phyloP scores from a whole-genome alignment of 805 yeast species.

The Starmerella riodocensis region DNA sequence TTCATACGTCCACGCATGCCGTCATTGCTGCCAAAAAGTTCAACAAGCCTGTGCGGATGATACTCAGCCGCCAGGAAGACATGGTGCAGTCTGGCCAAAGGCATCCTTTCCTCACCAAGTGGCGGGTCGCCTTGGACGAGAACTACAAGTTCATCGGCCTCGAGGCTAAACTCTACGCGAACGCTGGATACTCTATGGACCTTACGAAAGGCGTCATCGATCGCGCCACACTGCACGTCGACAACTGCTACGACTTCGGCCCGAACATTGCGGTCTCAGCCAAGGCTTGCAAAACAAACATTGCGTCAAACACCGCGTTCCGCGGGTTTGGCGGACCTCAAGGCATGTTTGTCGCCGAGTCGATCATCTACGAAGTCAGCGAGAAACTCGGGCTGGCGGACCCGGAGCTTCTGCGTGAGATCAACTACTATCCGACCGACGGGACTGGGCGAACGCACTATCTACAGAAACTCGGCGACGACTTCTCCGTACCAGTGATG shows the following conservation, averaged over 20 bases:
- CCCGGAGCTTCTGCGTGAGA: slow-evolving; percentile 30
- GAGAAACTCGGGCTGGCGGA: slow-evolving; percentile 30
- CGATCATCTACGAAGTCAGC: slow-evolving; percentile 31
- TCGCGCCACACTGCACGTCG: slow-evolving; percentile 34
- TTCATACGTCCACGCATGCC: slow-evolving; percentile 31
- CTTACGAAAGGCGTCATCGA: slow-evolving; percentile 38
- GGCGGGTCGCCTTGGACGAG: slow-evolving; percentile 34
- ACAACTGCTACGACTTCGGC: slow-evolving; percentile 35
- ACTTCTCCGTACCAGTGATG: slow-evolving; percentile 31
- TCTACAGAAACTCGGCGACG: slow-evolving; percentile 32
- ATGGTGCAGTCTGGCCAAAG: slow-evolving; percentile 37
- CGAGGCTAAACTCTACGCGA: slow-evolving; percentile 32
- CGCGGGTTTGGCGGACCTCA: slow-evolving; percentile 42
- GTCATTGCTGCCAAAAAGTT: slow-evolving; percentile 35
- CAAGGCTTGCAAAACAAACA: slow-evolving; percentile 34
- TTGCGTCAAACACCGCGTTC: slow-evolving; percentile 38
- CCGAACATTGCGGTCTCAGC: slow-evolving; percentile 30
- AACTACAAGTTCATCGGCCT: slow-evolving; percentile 32
- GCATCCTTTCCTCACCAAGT: slow-evolving; percentile 35
- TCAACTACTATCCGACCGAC: slow-evolving; percentile 28
- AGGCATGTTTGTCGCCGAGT: slow-evolving; percentile 36
- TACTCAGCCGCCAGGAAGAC: slow-evolving; percentile 33
- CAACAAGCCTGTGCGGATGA: slow-evolving; percentile 33
- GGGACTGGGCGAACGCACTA: slow-evolving; percentile 29
- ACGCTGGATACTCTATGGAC: slow-evolving; percentile 40